Conservation (phyloP, 73 alveolate species). For the Halteria grandinella region DNA sequence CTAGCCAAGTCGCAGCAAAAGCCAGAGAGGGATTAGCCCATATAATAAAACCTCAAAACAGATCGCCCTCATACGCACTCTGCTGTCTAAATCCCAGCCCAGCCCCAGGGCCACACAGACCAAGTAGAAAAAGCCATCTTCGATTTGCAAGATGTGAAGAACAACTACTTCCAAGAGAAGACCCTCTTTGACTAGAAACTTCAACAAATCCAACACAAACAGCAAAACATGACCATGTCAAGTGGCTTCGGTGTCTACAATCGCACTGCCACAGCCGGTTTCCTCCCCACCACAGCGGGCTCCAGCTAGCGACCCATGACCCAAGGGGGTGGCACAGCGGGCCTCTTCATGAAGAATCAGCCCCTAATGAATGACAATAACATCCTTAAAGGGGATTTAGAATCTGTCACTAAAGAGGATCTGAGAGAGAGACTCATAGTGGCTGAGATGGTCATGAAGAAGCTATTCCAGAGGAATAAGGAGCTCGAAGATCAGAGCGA, state of each 20-base stretch:
- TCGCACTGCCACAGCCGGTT: too few relatives aligned
- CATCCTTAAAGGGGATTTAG: constrained; percentile 39
- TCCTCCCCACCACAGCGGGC: too few relatives aligned
- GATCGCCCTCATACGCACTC: not conserved
- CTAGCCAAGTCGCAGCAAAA: constrained; percentile 34
- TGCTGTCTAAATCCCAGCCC: not conserved
- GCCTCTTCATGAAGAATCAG: not conserved
- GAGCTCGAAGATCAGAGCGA: constrained; percentile 61
- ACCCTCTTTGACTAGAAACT: constrained; percentile 8
- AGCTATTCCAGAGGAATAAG: constrained; percentile 56
- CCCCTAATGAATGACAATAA: constrained; percentile 27
- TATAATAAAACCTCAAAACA: too few relatives aligned
- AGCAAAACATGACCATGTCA: not conserved
- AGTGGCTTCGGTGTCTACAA: too few relatives aligned
- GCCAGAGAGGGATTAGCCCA: constrained; percentile 2
- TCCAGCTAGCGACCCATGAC: constrained; percentile 49
- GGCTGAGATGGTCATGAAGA: constrained; percentile 70
- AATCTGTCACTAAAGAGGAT: constrained; percentile 52
- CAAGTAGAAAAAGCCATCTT: constrained; percentile 51
- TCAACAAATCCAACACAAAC: constrained; percentile 2
- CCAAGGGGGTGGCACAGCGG: constrained; percentile 5
- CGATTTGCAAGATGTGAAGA: constrained; percentile 49
- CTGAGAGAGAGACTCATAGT: constrained; percentile 65
- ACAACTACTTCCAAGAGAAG: constrained; percentile 34
- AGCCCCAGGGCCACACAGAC: too few relatives aligned